Evolutionary conservation across 352 stramenopile genomes (phyloP).

Genomic region (Globisporangium solare): DNA sequence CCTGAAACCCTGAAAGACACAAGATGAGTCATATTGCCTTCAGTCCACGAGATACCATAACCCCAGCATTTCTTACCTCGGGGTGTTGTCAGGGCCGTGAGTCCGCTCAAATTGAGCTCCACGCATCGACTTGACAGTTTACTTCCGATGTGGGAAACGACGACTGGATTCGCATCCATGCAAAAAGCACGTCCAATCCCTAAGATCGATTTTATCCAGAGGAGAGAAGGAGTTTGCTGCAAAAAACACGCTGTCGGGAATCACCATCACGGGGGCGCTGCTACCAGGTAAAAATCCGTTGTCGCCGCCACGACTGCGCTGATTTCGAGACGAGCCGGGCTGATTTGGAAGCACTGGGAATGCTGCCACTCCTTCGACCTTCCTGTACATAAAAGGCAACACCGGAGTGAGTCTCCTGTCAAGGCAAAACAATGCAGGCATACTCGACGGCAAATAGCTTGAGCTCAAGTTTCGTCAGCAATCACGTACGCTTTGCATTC

Average conservation of each 20-base stretch:
- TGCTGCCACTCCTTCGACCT: neutral
- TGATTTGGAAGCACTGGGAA: neutral
- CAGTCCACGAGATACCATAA: neutral
- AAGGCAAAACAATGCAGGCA: neutral
- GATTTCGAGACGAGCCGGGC: conserved; percentile 19
- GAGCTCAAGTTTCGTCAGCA: neutral
- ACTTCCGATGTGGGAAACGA: conserved; percentile 29
- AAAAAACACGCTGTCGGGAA: conserved; percentile 56
- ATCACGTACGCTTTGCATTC: conserved; percentile 42
- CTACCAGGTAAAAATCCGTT: neutral
- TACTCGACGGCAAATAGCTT: neutral
- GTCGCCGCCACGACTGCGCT: conserved; percentile 35
- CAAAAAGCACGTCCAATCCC: conserved; percentile 47
- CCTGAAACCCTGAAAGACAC: conserved; percentile 24
- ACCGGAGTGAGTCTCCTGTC: neutral
- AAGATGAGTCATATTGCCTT: neutral
- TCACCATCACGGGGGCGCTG: conserved; percentile 5
- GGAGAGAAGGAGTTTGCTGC: conserved; percentile 43
- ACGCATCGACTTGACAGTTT: conserved; percentile 41
- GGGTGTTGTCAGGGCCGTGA: conserved; percentile 18
- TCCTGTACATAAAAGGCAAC: conserved; percentile 9
- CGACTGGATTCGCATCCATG: conserved; percentile 12
- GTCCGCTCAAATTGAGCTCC: conserved; percentile 40
- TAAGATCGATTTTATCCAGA: conserved; percentile 36
- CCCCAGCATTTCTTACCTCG: conserved; percentile 21